phyloP scores from a whole-genome alignment of 2,329 filamentous ascomycete genomes.

The Trichoderma sp. region DNA sequence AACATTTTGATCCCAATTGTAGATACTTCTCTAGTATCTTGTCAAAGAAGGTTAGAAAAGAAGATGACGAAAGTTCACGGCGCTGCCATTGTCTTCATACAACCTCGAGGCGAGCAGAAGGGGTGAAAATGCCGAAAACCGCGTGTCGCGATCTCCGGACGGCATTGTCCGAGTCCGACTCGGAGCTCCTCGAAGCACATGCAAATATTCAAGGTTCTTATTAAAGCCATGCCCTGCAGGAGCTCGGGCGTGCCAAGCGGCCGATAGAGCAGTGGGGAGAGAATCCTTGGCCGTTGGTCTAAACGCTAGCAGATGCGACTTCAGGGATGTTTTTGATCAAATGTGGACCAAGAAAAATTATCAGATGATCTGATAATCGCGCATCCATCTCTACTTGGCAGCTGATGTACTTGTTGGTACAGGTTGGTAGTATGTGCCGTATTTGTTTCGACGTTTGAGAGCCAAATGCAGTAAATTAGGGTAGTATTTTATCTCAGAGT shows the following conservation, averaged over 20 bases:
- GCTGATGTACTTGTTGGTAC: neutral
- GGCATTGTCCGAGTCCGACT: constrained; percentile 11
- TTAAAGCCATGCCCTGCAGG: neutral
- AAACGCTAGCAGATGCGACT: neutral
- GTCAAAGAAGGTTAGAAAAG: neutral
- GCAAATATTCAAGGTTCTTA: neutral
- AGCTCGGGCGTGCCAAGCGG: neutral
- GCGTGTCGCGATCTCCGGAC: neutral
- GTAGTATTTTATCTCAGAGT: neutral
- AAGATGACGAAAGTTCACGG: neutral
- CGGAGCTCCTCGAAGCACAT: neutral
- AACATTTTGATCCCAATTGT: constrained; percentile 24
- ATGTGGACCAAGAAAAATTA: constrained; percentile 23
- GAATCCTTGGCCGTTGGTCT: neutral
- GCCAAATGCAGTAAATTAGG: neutral
- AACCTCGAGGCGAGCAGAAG: neutral
- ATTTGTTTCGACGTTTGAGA: neutral
- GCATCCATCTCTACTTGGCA: neutral
- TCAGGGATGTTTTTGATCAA: constrained; percentile 3
- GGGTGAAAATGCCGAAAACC: neutral
- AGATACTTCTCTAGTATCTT: neutral
- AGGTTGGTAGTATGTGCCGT: neutral
- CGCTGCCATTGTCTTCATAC: neutral
- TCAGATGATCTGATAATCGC: constrained; percentile 38
- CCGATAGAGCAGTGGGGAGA: neutral